Conservation (phyloP, 179 eudicot species). For the Amaranthus tricolor region DNA sequence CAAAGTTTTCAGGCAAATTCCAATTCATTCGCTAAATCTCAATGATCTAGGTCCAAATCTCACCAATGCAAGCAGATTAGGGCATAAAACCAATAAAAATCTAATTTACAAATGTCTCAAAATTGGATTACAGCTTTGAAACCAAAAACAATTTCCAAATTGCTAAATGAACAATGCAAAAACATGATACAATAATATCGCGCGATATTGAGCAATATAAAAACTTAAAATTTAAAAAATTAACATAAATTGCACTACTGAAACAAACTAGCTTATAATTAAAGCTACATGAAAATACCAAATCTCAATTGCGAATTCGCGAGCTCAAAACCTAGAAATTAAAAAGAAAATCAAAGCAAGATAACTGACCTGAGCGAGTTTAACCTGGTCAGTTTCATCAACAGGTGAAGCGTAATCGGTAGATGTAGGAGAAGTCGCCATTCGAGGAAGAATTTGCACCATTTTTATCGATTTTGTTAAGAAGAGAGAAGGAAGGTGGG, state of each 20-base stretch:
- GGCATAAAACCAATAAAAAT: neutral
- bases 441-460: slow-evolving; percentile 18
- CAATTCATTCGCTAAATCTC: neutral
- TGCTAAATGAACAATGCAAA: neutral
- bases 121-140: neutral
- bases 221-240: neutral
- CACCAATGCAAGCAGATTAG: neutral
- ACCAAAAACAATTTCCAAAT: neutral
- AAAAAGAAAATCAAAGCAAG: slow-evolving; percentile 16
- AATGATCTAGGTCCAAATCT: neutral
- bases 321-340: neutral
- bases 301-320: neutral
- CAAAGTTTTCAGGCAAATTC: neutral
- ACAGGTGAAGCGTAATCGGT: slow-evolving; percentile 33
- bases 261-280: neutral
- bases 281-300: neutral
- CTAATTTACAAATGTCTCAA: neutral
- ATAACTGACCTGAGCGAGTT: slow-evolving; percentile 57
- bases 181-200: neutral
- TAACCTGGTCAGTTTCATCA: slow-evolving; percentile 63
- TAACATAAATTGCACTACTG: neutral
- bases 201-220: neutral
- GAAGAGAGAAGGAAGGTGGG: slow-evolving; percentile 11
- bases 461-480: slow-evolving; percentile 19
- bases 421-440: slow-evolving; percentile 39